A percentile compares a stretch with the other conserved stretches of the same genome.
These are phyloP conservation scores for Penicillium occitanis DNA, from an alignment of 2,329 filamentous ascomycete genomes.

Conservation along the genomic window DNA sequence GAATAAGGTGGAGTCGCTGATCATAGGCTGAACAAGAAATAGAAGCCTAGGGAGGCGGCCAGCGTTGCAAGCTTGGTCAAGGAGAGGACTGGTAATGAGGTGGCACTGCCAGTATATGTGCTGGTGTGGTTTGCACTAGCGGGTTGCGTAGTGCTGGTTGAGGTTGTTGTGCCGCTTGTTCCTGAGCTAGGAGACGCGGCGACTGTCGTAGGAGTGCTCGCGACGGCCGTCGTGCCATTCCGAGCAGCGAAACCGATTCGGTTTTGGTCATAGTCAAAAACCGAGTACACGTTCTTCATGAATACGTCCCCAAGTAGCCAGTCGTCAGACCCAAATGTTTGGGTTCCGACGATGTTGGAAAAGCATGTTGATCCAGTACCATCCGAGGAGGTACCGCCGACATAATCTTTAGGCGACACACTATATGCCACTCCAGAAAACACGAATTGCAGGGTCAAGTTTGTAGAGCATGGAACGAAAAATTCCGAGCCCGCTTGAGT, in stretches of 20 bases:
- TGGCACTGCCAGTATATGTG: slow-evolving; percentile 1
- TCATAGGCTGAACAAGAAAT: slow-evolving; percentile 9
- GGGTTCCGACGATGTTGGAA: slow-evolving; percentile 73
- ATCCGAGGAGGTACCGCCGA: slow-evolving; percentile 44
- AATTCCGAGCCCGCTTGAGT: slow-evolving; percentile 61
- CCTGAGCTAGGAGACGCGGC: slow-evolving; percentile 3
- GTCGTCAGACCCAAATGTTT: slow-evolving; percentile 60
- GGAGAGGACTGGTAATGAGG: neutral
- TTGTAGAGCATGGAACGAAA: slow-evolving; percentile 70
- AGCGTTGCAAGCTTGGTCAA: neutral
- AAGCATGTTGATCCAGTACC: slow-evolving; percentile 44
- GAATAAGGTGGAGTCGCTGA: neutral
- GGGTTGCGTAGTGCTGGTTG: slow-evolving; percentile 1
- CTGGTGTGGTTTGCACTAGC: slow-evolving; percentile 3
- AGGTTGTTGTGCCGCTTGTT: slow-evolving; percentile 7
- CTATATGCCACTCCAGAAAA: slow-evolving; percentile 68
- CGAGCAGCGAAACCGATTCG: slow-evolving; percentile 39
- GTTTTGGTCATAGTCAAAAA: slow-evolving; percentile 71
- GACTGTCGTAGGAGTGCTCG: neutral
- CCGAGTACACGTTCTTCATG: slow-evolving; percentile 83
- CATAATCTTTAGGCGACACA: slow-evolving; percentile 70
- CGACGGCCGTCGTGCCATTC: slow-evolving; percentile 11
- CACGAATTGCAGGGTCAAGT: slow-evolving; percentile 59
- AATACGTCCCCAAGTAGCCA: slow-evolving; percentile 88
- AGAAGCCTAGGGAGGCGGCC: neutral